These are phyloP conservation scores for Exophiala mesophila DNA, from an alignment of 2,329 filamentous ascomycete species.

Conservation along the genomic window DNA sequence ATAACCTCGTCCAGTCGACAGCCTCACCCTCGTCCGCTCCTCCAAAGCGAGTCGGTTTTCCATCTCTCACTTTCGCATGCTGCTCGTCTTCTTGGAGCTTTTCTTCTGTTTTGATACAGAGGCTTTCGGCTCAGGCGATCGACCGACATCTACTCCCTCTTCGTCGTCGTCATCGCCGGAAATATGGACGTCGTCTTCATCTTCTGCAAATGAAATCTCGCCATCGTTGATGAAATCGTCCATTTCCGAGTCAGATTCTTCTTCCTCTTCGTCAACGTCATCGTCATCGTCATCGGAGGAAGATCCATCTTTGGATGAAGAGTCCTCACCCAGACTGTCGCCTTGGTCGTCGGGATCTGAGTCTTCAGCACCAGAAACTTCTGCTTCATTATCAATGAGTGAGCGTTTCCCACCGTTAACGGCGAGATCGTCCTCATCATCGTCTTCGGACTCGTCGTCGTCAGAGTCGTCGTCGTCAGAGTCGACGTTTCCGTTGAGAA, in stretches of 20 bases:
- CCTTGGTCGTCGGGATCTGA: constrained; percentile 18
- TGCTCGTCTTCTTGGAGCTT: constrained; percentile 33
- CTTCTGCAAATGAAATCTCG: constrained; percentile 39
- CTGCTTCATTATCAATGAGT: constrained; percentile 28
- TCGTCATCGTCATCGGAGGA: constrained; percentile 11
- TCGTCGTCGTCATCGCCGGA: constrained; percentile 46
- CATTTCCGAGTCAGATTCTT: constrained; percentile 43
- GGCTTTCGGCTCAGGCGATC: constrained; percentile 28
- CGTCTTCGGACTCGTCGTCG: constrained; percentile 48
- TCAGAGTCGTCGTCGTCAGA: constrained; percentile 50
- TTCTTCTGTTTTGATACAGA: constrained; percentile 28
- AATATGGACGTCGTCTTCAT: constrained; percentile 42
- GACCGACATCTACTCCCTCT: constrained; percentile 57
- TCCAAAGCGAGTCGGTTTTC: no score
- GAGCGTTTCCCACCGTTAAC: constrained; percentile 40
- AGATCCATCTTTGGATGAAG: constrained; percentile 28
- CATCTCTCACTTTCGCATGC: background rate
- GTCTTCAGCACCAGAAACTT: constrained; percentile 25
- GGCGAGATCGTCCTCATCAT: constrained; percentile 40
- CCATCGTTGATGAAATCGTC: constrained; percentile 42
- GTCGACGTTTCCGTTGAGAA: constrained; percentile 36
- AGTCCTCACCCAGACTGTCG: constrained; percentile 16
- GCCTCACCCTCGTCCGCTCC: no score
- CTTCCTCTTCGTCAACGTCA: constrained; percentile 29
- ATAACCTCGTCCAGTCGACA: no score